phyloP scores from a whole-genome alignment of 495 filamentous ascomycete genomes.

The Chaetomium fimeti region DNA sequence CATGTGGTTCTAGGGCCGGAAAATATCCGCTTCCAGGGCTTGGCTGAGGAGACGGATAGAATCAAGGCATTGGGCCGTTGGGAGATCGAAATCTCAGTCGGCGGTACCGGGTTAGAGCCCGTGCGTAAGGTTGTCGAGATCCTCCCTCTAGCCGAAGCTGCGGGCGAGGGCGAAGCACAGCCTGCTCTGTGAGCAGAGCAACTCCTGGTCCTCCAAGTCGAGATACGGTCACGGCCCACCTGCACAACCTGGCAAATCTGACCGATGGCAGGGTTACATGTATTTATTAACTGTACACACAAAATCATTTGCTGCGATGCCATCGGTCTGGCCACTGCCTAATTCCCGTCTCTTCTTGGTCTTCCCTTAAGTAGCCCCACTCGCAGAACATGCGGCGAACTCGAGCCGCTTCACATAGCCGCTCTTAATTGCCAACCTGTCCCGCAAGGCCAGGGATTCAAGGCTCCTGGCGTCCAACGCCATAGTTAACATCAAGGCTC shows the following conservation, averaged over 20 bases:
- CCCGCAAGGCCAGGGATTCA: not conserved
- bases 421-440: not conserved
- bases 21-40: conserved; percentile 34
- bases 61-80: conserved; percentile 45
- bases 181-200: not conserved
- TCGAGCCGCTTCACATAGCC: not conserved
- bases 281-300: conserved; percentile 16
- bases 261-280: not conserved
- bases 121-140: conserved; percentile 37
- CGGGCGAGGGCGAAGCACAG: not conserved
- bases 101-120: conserved; percentile 27
- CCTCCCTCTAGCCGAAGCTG: conserved; percentile 29
- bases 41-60: conserved; percentile 37
- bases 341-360: not conserved
- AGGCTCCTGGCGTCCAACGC: conserved; percentile 28
- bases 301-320: not conserved
- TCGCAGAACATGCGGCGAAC: not conserved
- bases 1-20: conserved; percentile 37
- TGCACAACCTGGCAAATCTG: not conserved
- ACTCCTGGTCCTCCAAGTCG: not conserved
- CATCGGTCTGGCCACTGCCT: not conserved
- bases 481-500: conserved; percentile 49
- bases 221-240: not conserved
- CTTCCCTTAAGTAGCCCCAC: too few relatives aligned
- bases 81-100: conserved; percentile 35